phyloP scores from a whole-genome alignment of 176 grass and related monocot species.

The Avena atlantica region DNA sequence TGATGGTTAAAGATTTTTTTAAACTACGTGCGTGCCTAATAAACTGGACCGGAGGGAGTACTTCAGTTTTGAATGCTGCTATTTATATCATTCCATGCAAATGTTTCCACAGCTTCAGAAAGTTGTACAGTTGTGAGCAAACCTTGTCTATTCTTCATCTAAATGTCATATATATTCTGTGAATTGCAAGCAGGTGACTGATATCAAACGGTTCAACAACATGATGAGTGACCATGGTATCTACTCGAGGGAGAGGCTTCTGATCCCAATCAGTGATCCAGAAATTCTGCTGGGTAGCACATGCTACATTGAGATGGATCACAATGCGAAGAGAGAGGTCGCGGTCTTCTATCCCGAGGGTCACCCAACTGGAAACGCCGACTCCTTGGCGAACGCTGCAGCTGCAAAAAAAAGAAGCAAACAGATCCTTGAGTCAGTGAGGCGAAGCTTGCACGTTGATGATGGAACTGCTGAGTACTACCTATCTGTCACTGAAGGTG shows the following conservation, averaged over 20 bases:
- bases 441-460: constrained; percentile 73
- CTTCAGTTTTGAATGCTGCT: neutral
- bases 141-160: neutral
- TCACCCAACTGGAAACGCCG: constrained; percentile 41
- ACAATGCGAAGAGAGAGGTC: constrained; percentile 83
- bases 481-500: constrained; percentile 68
- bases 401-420: constrained; percentile 48
- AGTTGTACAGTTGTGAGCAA: neutral
- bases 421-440: constrained; percentile 78
- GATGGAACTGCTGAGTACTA: constrained; percentile 95
- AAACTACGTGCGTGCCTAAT: no score
- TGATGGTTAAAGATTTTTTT: no score
- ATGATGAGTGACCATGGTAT: constrained; percentile 99
- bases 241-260: constrained; percentile 87
- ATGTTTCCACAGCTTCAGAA: neutral
- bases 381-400: constrained; percentile 7
- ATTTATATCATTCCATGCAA: neutral
- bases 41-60: no score
- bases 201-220: constrained; percentile 90
- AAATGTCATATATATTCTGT: neutral
- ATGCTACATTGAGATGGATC: constrained; percentile 93
- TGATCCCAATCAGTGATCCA: constrained; percentile 72
- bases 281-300: constrained; percentile 68
- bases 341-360: constrained; percentile 77
- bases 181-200: constrained; percentile 58